phyloP scores from a whole-genome alignment of 768 basidiomycete species.

The Naganishia kalamii region DNA sequence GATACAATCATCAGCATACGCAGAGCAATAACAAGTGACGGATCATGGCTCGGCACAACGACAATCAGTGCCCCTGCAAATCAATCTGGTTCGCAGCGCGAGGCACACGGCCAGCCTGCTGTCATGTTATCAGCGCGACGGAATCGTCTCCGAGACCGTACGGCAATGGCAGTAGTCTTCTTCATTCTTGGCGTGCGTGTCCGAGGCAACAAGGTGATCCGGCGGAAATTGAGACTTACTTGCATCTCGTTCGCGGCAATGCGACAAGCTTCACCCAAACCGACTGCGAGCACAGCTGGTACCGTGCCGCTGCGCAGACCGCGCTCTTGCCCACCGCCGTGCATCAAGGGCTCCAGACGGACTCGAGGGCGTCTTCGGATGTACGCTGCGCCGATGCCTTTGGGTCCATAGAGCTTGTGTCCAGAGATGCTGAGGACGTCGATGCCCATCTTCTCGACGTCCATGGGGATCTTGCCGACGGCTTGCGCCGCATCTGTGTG shows the following conservation, averaged over 20 bases:
- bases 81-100: background rate
- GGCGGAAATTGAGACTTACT: constrained; percentile 60
- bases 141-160: background rate
- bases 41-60: background rate
- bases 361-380: constrained; percentile 88
- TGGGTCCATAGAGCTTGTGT: constrained; percentile 97
- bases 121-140: background rate
- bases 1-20: background rate
- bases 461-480: constrained; percentile 77
- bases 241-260: constrained; percentile 87
- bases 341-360: constrained; percentile 85
- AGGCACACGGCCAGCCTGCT: background rate
- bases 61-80: constrained; percentile 92
- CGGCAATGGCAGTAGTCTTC: background rate
- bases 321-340: constrained; percentile 94
- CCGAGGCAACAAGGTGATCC: too few relatives aligned
- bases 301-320: constrained; percentile 93
- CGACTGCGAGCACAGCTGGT: constrained; percentile 77
- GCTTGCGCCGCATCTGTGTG: constrained; percentile 98
- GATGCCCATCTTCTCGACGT: constrained; percentile 91
- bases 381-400: constrained; percentile 90
- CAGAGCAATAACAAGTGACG: too few relatives aligned
- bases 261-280: constrained; percentile 88
- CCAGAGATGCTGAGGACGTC: constrained; percentile 91
- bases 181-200: too few relatives aligned